A percentile compares a stretch with the other conserved stretches of the same genome.
phyloP scores from a whole-genome alignment of 345 rosid species.

The Linum trigynum region DNA sequence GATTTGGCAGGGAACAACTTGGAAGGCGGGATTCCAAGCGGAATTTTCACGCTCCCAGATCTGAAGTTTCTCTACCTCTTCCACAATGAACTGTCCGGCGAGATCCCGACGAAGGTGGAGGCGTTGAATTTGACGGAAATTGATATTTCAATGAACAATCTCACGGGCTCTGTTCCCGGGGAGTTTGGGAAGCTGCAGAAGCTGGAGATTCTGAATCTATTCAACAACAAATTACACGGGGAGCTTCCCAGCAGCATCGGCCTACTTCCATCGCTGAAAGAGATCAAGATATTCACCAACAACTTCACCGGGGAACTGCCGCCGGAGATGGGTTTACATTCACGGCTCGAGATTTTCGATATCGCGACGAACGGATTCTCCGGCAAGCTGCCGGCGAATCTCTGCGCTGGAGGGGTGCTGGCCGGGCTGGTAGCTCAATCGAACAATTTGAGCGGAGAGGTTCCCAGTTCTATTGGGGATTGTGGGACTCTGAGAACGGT shows the following conservation, averaged over 20 bases:
- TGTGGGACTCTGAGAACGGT: constrained; percentile 44
- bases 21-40: constrained; percentile 46
- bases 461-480: constrained; percentile 57
- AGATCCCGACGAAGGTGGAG: constrained; percentile 38
- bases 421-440: constrained; percentile 48
- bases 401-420: constrained; percentile 56
- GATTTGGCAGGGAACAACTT: constrained; percentile 42
- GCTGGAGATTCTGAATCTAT: constrained; percentile 54
- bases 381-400: constrained; percentile 54
- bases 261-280: constrained; percentile 33
- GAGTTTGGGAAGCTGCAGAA: constrained; percentile 63
- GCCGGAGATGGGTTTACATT: constrained; percentile 52
- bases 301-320: constrained; percentile 60
- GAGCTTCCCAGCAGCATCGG: constrained; percentile 50
- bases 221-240: constrained; percentile 53
- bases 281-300: constrained; percentile 41
- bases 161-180: constrained; percentile 60
- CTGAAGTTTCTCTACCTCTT: constrained; percentile 34
- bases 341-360: constrained; percentile 54
- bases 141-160: constrained; percentile 57
- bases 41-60: constrained; percentile 44
- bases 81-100: constrained; percentile 41
- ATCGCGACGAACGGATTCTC: constrained; percentile 50
- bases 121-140: constrained; percentile 53
- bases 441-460: constrained; percentile 56